Conservation (phyloP, 768 basidiomycete genomes). For the Strobilomyces confusus region DNA sequence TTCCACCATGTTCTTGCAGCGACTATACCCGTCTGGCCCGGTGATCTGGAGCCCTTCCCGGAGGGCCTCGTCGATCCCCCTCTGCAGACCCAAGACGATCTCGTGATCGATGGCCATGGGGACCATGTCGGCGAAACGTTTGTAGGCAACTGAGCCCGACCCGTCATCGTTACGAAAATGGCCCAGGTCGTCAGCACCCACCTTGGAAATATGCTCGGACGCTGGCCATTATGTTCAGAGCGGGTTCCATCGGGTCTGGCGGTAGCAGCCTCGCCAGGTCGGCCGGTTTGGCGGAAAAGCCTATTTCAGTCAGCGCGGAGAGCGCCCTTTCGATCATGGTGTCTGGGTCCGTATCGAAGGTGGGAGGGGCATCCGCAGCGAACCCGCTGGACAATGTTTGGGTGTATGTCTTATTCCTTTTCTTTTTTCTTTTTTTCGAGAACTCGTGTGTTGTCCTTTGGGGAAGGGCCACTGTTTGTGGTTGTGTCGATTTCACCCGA, state of each 20-base stretch:
- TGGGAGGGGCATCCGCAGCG: background rate
- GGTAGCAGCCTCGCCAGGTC: conserved; percentile 48
- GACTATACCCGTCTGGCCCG: too few relatives aligned
- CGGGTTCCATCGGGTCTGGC: conserved; percentile 48
- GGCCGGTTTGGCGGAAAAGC: conserved; percentile 32
- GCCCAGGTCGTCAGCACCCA: too few relatives aligned
- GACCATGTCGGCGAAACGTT: conserved; percentile 42
- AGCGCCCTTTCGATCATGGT: conserved; percentile 29
- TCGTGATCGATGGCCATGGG: too few relatives aligned
- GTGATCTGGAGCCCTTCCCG: conserved; percentile 47
- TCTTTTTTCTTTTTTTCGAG: too few relatives aligned
- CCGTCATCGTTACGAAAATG: too few relatives aligned
- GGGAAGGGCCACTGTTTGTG: too few relatives aligned
- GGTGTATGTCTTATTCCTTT: too few relatives aligned
- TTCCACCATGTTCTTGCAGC: conserved; percentile 47
- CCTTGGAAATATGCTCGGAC: conserved; percentile 72
- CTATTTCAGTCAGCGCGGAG: conserved; percentile 4
- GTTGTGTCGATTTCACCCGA: background rate
- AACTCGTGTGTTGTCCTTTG: too few relatives aligned
- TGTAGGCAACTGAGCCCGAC: conserved; percentile 53
- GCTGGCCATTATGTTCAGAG: conserved; percentile 60
- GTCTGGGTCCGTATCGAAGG: background rate
- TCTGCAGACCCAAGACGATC: conserved; percentile 42
- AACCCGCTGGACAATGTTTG: background rate
- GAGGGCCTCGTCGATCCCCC: conserved; percentile 43